phyloP scores from a whole-genome alignment of 2,329 filamentous ascomycete genomes.

The Neodidymelliopsis sp. region DNA sequence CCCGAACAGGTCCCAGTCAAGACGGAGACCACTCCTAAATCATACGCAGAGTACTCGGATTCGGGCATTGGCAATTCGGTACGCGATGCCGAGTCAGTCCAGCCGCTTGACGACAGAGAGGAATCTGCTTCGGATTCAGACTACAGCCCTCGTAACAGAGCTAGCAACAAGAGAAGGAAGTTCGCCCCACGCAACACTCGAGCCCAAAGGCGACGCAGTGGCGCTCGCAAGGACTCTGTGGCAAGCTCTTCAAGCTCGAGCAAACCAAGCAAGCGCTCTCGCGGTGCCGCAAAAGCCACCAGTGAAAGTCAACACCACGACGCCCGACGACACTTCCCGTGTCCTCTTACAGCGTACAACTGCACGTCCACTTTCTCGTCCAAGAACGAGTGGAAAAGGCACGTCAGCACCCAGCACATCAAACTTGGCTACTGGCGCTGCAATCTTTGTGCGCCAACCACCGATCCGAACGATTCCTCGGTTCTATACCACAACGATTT shows the following conservation, averaged over 20 bases:
- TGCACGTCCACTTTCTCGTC: conserved; percentile 75
- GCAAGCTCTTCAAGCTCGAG: conserved; percentile 14
- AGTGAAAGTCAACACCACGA: conserved; percentile 22
- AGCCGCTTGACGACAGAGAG: conserved; percentile 38
- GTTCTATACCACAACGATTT: conserved; percentile 66
- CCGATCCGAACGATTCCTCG: conserved; percentile 40
- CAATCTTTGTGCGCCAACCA: conserved; percentile 62
- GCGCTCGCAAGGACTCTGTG: conserved; percentile 33
- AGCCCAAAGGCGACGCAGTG: conserved; percentile 26
- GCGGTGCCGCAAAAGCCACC: conserved; percentile 18
- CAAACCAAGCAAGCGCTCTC: conserved; percentile 30
- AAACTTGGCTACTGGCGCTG: conserved; percentile 79
- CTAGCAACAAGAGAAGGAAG: conserved; percentile 33
- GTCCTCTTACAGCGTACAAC: conserved; percentile 79
- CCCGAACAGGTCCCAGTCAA: conserved; percentile 26
- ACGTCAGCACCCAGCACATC: conserved; percentile 82
- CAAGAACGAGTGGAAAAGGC: conserved; percentile 97
- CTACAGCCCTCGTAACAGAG: conserved; percentile 37
- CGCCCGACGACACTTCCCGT: conserved; percentile 68
- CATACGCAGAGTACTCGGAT: conserved; percentile 32
- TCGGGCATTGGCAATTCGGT: conserved; percentile 38
- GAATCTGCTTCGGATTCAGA: conserved; percentile 47
- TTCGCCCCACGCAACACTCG: conserved; percentile 37
- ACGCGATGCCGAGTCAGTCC: conserved; percentile 48
- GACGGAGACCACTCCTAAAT: conserved; percentile 21